A percentile compares a stretch with the other conserved stretches of the same genome.
These are phyloP conservation scores for Austroboletus eburneus DNA, from an alignment of 768 basidiomycete genomes.

Conservation along the genomic window DNA sequence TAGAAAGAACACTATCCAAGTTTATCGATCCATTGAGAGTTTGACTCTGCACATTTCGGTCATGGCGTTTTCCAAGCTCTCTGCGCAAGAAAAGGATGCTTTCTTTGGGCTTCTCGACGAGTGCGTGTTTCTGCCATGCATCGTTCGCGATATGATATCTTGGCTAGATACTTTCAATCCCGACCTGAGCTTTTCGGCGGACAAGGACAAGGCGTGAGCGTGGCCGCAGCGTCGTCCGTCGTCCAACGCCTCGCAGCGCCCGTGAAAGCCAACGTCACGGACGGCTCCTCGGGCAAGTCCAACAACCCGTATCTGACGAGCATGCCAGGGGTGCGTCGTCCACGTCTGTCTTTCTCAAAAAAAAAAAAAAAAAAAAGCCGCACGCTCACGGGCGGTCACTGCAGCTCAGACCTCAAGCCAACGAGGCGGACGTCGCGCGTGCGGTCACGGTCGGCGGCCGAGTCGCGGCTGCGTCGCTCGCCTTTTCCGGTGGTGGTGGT, in stretches of 20 bases:
- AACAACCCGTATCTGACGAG: slow-evolving; percentile 30
- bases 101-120: slow-evolving; percentile 81
- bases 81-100: slow-evolving; percentile 68
- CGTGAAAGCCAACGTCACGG: slow-evolving; percentile 33
- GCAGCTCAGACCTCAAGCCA: no score
- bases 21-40: background rate
- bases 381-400: no score
- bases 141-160: background rate
- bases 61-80: slow-evolving; percentile 73
- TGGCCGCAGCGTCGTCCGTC: slow-evolving; percentile 36
- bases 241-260: slow-evolving; percentile 46
- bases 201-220: slow-evolving; percentile 12
- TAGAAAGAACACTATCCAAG: slow-evolving; percentile 18
- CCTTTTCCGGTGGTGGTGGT: slow-evolving; percentile 30
- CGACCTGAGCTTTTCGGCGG: slow-evolving; percentile 59
- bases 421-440: slow-evolving; percentile 37
- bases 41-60: no score
- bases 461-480: slow-evolving; percentile 53
- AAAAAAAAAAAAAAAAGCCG: no score
- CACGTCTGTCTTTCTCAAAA: background rate
- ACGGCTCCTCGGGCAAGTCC: slow-evolving; percentile 16
- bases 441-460: slow-evolving; percentile 39
- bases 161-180: slow-evolving; percentile 62
- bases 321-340: slow-evolving; percentile 28
- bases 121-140: slow-evolving; percentile 35